Evolutionary conservation across 2,329 filamentous ascomycete genomes (phyloP), one percentile per base, ranked within the genome.

Genomic region (Trichoderma sp.): DNA sequence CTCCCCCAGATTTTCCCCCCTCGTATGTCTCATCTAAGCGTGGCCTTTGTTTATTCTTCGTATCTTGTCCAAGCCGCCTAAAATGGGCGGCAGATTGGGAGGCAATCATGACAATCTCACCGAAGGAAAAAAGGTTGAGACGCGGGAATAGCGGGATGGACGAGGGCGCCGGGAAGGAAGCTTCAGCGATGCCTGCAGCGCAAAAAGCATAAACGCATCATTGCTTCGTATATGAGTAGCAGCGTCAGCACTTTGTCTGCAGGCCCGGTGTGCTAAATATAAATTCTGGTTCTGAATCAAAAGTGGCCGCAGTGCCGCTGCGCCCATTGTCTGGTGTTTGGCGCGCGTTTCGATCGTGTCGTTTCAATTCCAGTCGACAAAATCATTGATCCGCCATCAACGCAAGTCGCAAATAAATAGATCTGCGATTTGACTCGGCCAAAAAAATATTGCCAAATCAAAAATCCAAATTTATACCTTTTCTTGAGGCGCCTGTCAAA

Each of bases 1-100:
- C 37, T 66, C 61, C 61, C 51, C 61, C 61, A 26, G 61, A 32
- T 56, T 65, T 58, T 66, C 39, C 37, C 28, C 37, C 39, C 34
- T 66, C 61, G 61, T 66, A 66, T 66, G 61, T 55, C 61, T 58
- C 61, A 56, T 66, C 61, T 66, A 43, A 66, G 51, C 61, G n/a
- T 66, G 56, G 51, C 61, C 13, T 66, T 56, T 37, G 28, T 58
- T 56, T 32, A 26, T 32, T 8, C 16, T 39, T 66, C 61, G 61
- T 66, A 66, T 66, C 58, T 46, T 43, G 6, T 39, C 26, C 2
- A 8, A 49, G 37, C 18, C 32, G 34, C 16, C 39, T 43, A 43
- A 43, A 30, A 39, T 32, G 39, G 21, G 26, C 61, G 24, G 14
- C 52, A 49, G 52, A 49, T 16, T 58, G 61, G 34, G 18, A 37